Conservation (phyloP, 805 yeast genomes). For the Schwanniomyces occidentalis region DNA sequence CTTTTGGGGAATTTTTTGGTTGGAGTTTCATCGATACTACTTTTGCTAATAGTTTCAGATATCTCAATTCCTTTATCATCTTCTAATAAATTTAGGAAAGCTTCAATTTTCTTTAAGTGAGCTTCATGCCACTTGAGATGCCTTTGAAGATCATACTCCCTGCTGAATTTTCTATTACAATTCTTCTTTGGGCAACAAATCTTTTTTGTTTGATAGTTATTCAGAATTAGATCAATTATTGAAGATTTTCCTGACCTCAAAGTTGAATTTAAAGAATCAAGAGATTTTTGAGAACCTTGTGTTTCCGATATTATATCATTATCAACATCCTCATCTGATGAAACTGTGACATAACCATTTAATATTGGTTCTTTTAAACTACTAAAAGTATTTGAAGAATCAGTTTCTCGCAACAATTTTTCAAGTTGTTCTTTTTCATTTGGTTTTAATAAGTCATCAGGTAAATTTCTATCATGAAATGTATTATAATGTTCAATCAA, state of each 20-base stretch:
- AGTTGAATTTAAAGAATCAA: conserved; percentile 16
- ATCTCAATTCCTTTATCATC: conserved; percentile 8
- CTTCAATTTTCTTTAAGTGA: conserved; percentile 29
- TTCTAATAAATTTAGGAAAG: conserved; percentile 26
- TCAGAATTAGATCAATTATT: conserved; percentile 36
- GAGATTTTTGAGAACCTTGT: conserved; percentile 18
- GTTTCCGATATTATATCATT: conserved; percentile 9
- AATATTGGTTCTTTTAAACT: conserved; percentile 2
- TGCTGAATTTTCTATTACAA: conserved; percentile 56
- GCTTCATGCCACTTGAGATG: conserved; percentile 56
- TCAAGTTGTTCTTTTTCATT: conserved; percentile 23
- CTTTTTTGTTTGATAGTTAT: conserved; percentile 34
- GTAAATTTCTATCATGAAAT: conserved; percentile 45
- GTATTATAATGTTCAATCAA: conserved; percentile 55
- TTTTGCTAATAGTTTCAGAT: neutral
- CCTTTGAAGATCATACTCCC: conserved; percentile 47
- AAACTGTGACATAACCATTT: conserved; percentile 2
- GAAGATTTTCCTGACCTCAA: conserved; percentile 21
- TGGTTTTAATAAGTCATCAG: conserved; percentile 29
- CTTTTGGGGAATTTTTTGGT: no score
- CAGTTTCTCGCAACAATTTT: conserved; percentile 17
- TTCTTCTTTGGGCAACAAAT: conserved; percentile 48
- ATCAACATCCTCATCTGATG: conserved; percentile 11
- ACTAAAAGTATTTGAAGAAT: conserved; percentile 1
- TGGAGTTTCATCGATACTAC: conserved; percentile 1